phyloP scores from a whole-genome alignment of 345 rosid genomes.

The Brassica cretica region DNA sequence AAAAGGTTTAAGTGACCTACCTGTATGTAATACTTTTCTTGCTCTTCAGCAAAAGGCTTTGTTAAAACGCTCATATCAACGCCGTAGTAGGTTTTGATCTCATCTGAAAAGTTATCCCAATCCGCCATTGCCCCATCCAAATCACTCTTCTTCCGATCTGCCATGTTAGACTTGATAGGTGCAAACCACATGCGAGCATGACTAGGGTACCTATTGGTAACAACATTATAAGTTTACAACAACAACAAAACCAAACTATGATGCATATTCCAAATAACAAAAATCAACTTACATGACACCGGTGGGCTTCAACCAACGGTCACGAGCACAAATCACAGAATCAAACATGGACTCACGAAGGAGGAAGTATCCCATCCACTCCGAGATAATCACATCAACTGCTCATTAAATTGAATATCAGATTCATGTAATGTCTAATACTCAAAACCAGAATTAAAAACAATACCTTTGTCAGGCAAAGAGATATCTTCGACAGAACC shows the following conservation, averaged over 20 bases:
- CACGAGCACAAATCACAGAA: conserved; percentile 95
- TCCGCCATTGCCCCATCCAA: conserved; percentile 83
- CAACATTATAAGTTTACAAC: conserved; percentile 18
- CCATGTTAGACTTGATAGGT: conserved; percentile 73
- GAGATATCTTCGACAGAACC: conserved; percentile 80
- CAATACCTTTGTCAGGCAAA: conserved; percentile 85
- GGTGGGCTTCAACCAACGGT: conserved; percentile 89
- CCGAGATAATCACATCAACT: conserved; percentile 98
- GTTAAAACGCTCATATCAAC: conserved; percentile 81
- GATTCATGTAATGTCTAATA: conserved; percentile 1
- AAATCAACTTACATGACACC: conserved; percentile 77
- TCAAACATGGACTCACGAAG: conserved; percentile 98
- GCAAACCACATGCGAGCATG: conserved; percentile 99
- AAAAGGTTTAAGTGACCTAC: conserved; percentile 54
- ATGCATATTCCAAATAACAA: not conserved
- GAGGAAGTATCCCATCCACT: conserved; percentile 99
- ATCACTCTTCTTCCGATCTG: conserved; percentile 64
- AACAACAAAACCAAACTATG: not conserved
- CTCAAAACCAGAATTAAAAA: not conserved
- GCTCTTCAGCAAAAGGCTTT: conserved; percentile 75
- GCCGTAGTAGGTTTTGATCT: conserved; percentile 67
- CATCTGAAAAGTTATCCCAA: conserved; percentile 69
- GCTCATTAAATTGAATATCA: conserved; percentile 33
- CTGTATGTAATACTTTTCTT: conserved; percentile 81
- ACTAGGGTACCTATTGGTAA: conserved; percentile 83